phyloP scores from a whole-genome alignment of 1,139 yeast genomes.

The Scheffersomyces titani region DNA sequence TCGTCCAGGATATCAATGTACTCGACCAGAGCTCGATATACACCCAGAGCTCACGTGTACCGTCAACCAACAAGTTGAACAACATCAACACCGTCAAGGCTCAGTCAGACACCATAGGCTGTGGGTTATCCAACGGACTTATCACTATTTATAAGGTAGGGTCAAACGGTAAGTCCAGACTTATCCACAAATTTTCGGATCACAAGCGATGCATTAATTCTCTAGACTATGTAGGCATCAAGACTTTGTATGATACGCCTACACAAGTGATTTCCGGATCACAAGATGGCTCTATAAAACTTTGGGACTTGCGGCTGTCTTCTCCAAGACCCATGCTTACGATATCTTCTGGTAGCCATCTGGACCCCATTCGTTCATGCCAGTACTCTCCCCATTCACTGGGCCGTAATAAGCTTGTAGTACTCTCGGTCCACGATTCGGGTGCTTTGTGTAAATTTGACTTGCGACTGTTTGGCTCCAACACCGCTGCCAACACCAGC shows the following conservation, averaged over 20 bases:
- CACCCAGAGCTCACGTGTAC: constrained; percentile 35
- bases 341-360: constrained; percentile 47
- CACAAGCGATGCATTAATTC: constrained; percentile 84
- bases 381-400: constrained; percentile 57
- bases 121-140: constrained; percentile 45
- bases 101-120: constrained; percentile 36
- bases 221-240: constrained; percentile 53
- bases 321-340: constrained; percentile 45
- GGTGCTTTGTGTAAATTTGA: constrained; percentile 90
- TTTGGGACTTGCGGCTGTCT: constrained; percentile 81
- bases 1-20: constrained; percentile 43
- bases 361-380: constrained; percentile 66
- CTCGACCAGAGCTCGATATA: constrained; percentile 49
- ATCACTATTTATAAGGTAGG: constrained; percentile 35
- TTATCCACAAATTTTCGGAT: constrained; percentile 55
- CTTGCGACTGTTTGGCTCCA: constrained; percentile 43
- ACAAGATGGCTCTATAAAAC: constrained; percentile 83
- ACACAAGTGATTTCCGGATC: constrained; percentile 77
- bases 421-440: constrained; percentile 75
- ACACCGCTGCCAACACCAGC: constrained; percentile 20
- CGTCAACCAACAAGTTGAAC: constrained; percentile 37
- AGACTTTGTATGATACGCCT: constrained; percentile 47
- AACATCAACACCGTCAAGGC: constrained; percentile 45
- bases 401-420: constrained; percentile 32
- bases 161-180: constrained; percentile 38